Conservation (phyloP, 306 rosid genomes). For the Sicyos edulis region DNA sequence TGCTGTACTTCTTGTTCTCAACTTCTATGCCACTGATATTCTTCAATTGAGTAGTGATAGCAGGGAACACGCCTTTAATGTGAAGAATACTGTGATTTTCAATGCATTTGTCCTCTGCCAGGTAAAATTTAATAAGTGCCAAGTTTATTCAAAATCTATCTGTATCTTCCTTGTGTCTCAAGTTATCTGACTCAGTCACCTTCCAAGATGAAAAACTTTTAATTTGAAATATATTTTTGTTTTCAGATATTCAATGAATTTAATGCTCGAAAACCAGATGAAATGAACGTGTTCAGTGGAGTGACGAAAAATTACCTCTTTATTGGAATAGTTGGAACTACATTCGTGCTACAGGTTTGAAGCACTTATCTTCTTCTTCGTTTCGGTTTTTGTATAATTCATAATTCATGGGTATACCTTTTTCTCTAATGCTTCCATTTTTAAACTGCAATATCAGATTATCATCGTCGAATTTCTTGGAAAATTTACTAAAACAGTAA, state of each 20-base stretch:
- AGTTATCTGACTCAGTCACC: too few species aligned
- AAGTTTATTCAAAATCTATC: background rate
- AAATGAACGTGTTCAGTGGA: constrained; percentile 69
- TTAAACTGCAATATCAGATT: constrained; percentile 37
- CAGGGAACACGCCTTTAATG: constrained; percentile 27
- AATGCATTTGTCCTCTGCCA: constrained; percentile 91
- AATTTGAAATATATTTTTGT: background rate
- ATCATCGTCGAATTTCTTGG: constrained; percentile 78
- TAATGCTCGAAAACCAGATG: constrained; percentile 91
- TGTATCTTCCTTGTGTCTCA: constrained; percentile 1
- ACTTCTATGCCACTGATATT: constrained; percentile 53
- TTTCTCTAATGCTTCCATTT: background rate
- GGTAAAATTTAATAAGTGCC: constrained; percentile 33
- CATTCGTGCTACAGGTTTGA: constrained; percentile 72
- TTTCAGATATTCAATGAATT: constrained; percentile 83
- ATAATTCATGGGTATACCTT: background rate
- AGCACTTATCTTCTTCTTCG: background rate
- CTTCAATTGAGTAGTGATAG: constrained; percentile 32
- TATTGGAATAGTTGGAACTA: constrained; percentile 58
- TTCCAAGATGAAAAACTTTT: too few species aligned
- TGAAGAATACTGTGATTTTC: constrained; percentile 81
- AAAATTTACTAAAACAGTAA: constrained; percentile 58
- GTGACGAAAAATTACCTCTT: constrained; percentile 69
- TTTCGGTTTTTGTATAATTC: background rate
- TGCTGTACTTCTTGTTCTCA: constrained; percentile 62